Evolutionary conservation across 2,329 filamentous ascomycete species (phyloP), one percentile per base, ranked within the genome.

Genomic region (Cordyceps tenuipes): DNA sequence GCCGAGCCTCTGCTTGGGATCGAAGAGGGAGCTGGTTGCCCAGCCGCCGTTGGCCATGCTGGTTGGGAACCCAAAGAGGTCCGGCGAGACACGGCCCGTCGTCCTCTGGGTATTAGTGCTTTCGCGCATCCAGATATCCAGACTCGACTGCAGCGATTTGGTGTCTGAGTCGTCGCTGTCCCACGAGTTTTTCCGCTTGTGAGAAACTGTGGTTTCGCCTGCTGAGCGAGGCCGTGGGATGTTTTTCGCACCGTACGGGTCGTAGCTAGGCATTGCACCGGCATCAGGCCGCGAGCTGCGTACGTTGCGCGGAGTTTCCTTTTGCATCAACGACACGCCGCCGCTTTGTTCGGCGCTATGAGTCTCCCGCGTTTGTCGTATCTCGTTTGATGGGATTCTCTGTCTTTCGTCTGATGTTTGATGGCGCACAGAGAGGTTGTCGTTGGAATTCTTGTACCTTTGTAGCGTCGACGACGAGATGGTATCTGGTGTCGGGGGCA

Each of bases 401-500:
- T 70, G 72, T 12, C 67, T 70, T 49, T 74, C 71, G 15, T 68
- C 65, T 2, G 64, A 65, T 3, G 64, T 48, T 1, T 63, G 67
- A 2, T 67, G 69, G 3, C 72, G 70, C 8, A 68, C 72, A 0
- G 71, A 68, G 1, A 81, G 67, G 0, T 76, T 77, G 48, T 84
- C 81, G 57, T 77, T 75, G 0, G 81, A 83, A 52, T 74, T 76
- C 62, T 82, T 75, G 61, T 76, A 79, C 15, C 76, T 74, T 6
- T 76, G 74, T 39, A 85, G 72, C 0, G 80, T 82, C 1, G 79
- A 79, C 2, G 80, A 82, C 1, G 82, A 82, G 21, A 84, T 80
- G 0, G 82, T 85, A 64, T 85, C 82, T 0, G 82, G 82, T 0
- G 82, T 85, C 0, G 82, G 82, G 10, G 82, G 82, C 1, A 84